Base-by-base conservation (phyloP, 495 filamentous ascomycete species). In the Bombardia bombarda region DNA sequence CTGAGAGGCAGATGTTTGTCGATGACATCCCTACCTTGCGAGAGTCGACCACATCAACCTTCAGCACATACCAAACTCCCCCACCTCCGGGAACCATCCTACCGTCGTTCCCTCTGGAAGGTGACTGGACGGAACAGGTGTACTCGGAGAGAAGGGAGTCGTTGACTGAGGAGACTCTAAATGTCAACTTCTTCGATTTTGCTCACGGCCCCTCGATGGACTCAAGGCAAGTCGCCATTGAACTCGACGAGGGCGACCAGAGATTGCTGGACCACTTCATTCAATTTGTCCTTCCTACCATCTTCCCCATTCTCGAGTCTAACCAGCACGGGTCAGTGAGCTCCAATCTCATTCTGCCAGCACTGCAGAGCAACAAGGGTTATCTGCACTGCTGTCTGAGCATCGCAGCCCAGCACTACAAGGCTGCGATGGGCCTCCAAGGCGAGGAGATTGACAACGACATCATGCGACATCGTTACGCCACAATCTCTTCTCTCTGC, bases 341-440 rank as follows among this genome's bases (percentile, higher is more conserved):
- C 41, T 79, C 85, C 0, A 79, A 87, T 47, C 78, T 93, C 25
- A 82, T 98, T 53, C 73, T 98, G 2, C 84, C 80, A 2, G 81
- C 90, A 16, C 69, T 98, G 19, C 84, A 89, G 56, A 85, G 75
- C 40, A 98, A 97, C 75, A 89, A 87, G 58, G 84, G 77, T 47
- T 98, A 96, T 63, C 72, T 95, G 14, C 90, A 95, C 67, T 96
- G 90, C 66, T 97, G 92, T 65, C 70, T 98, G 43, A 95, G 89
- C 70, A 90, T 95, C 48, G 75, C 92, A 12, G 90, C 90, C n/a
- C 84, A 93, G 53, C 92, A 98, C 63, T 80, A 84, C 53, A 97
- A 96, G 70, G 81, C 86, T 0, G 85, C 83, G 0, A 66, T 69
- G 47, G 67, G 78, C 40, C 66, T 80, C 22, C 60, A 86, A 16